A percentile compares a stretch with the other conserved stretches of the same genome.
Evolutionary conservation across 345 rosid species (phyloP).

Genomic region (Abelmoschus esculentus): DNA sequence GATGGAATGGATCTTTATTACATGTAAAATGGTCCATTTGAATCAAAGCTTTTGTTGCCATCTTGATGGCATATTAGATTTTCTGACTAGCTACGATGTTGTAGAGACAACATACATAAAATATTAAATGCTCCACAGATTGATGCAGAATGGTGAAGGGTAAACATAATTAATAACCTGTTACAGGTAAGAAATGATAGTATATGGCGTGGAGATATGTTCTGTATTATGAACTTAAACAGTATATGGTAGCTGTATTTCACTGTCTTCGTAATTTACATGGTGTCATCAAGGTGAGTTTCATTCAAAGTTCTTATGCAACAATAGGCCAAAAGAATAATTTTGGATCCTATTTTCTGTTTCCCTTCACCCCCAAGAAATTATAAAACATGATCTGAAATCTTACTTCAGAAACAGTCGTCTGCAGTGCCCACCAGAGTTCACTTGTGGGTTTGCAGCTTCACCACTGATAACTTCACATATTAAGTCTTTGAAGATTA

Average conservation of each 20-base stretch:
- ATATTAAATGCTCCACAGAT: no score
- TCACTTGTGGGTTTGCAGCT: conserved; percentile 26
- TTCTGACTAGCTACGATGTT: no score
- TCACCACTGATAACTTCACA: conserved; percentile 49
- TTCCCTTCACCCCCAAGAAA: not conserved
- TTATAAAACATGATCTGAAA: conserved; percentile 1
- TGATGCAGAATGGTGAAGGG: no score
- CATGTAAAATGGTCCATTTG: no score
- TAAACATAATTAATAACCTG: no score
- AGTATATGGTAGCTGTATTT: conserved; percentile 2
- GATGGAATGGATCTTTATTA: no score
- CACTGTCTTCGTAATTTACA: conserved; percentile 13
- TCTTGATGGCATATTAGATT: no score
- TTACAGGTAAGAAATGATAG: no score
- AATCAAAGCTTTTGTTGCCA: no score
- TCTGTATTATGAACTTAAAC: no score
- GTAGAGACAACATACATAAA: no score
- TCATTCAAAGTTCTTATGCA: conserved; percentile 13
- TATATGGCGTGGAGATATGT: no score
- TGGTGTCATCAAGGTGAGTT: conserved; percentile 10
- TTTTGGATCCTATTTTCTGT: conserved; percentile 7
- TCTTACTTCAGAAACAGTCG: conserved; percentile 40
- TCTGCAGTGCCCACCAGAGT: conserved; percentile 35
- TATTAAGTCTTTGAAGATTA: conserved; percentile 78
- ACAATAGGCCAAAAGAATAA: conserved; percentile 6